phyloP scores from a whole-genome alignment of 139 green algal species.

The Gonium pectorale region DNA sequence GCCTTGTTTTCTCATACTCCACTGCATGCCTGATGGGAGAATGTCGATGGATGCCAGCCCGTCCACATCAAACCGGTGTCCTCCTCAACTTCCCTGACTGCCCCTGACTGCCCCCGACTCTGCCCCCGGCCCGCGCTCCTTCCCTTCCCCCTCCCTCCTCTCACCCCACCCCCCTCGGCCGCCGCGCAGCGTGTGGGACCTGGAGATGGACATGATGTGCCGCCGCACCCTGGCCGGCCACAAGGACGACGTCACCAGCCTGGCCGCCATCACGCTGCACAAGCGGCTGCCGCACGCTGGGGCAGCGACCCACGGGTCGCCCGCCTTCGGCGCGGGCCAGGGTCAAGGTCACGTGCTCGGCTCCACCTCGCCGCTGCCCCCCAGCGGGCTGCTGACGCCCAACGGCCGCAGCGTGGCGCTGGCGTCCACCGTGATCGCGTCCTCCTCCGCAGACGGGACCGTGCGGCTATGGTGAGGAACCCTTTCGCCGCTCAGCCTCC shows the following conservation, averaged over 20 bases:
- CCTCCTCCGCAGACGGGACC: conserved; percentile 81
- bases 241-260: conserved; percentile 82
- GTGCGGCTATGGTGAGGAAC: conserved; percentile 84
- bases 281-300: background rate
- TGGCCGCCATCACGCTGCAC: conserved; percentile 58
- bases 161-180: background rate
- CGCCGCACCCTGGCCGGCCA: conserved; percentile 87
- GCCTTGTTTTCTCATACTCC: too few relatives aligned
- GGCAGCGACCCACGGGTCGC: background rate
- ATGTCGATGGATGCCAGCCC: too few relatives aligned
- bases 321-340: too few relatives aligned
- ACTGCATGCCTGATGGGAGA: too few relatives aligned
- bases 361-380: too few relatives aligned
- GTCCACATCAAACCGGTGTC: too few relatives aligned
- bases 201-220: conserved; percentile 87
- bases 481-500: too few relatives aligned
- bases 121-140: too few relatives aligned
- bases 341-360: too few relatives aligned
- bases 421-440: conserved; percentile 64
- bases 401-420: background rate
- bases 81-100: too few relatives aligned
- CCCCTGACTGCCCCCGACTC: too few relatives aligned
- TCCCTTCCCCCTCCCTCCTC: background rate
- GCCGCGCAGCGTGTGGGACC: conserved; percentile 82
- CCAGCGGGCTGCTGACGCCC: background rate